A percentile compares a stretch with the other conserved stretches of the same genome.
Conservation (phyloP, 257 asterid species). For the Solanum appendiculatum region DNA sequence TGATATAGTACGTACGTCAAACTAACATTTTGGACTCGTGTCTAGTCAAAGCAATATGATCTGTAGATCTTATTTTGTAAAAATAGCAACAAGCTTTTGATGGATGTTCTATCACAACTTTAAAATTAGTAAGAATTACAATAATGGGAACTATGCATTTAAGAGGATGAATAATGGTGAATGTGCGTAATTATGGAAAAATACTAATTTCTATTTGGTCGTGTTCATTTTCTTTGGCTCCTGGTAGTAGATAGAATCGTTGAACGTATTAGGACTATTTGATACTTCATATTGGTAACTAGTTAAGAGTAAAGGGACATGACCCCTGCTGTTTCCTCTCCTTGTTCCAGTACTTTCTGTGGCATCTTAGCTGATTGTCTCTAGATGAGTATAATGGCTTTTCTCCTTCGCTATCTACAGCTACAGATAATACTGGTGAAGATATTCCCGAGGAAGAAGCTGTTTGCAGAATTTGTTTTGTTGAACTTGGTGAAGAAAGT, state of each 20-base stretch:
- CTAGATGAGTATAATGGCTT: not conserved
- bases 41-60: not conserved
- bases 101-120: not conserved
- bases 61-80: not conserved
- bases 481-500: conserved; percentile 91
- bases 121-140: not conserved
- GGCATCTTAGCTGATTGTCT: not conserved
- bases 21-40: not conserved
- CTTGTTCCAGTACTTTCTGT: not conserved
- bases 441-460: conserved; percentile 99
- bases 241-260: not conserved
- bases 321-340: not conserved
- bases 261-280: not conserved
- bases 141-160: not conserved
- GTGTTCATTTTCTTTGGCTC: not conserved
- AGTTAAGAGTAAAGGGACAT: not conserved
- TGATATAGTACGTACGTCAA: not conserved
- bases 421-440: conserved; percentile 50
- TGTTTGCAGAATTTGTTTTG: conserved; percentile 88
- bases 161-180: not conserved
- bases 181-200: not conserved
- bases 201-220: not conserved
- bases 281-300: not conserved
- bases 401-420: conserved; percentile 11
- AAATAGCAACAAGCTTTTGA: not conserved